Evolutionary conservation across 257 asterid species (phyloP).

Genomic region (Gentiana dahurica): DNA sequence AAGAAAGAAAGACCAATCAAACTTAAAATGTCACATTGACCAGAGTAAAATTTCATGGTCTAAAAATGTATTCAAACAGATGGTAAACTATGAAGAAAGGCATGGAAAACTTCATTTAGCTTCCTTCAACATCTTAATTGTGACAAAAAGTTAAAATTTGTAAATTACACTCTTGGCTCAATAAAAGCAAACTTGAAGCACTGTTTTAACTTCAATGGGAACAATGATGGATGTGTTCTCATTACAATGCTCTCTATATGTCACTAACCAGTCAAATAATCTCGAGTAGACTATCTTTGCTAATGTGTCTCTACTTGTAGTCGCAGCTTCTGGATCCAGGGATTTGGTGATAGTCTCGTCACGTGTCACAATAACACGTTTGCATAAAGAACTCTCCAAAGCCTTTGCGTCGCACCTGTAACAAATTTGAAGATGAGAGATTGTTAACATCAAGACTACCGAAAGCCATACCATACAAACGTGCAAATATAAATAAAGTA

Average conservation of each 20-base stretch:
- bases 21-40: too few species aligned
- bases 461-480: not conserved
- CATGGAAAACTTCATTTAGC: too few species aligned
- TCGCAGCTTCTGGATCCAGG: constrained; percentile 91
- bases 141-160: not conserved
- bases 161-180: not conserved
- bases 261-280: constrained; percentile 83
- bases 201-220: not conserved
- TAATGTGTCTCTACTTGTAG: constrained; percentile 88
- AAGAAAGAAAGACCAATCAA: too few species aligned
- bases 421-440: constrained; percentile 9
- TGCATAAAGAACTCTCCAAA: constrained; percentile 91
- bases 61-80: too few species aligned
- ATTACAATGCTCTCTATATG: too few species aligned
- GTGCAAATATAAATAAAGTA: constrained; percentile 10
- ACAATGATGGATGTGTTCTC: not conserved
- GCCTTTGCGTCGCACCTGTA: constrained; percentile 91
- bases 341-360: constrained; percentile 89
- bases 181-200: not conserved
- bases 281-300: constrained; percentile 90
- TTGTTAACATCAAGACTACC: not conserved
- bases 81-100: too few species aligned
- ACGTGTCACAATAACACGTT: constrained; percentile 92
- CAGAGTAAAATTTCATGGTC: too few species aligned
- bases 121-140: not conserved